Evolutionary conservation across 345 rosid genomes (phyloP), one percentile per base, ranked within the genome.

Genomic region (Salix arbutifolia): DNA sequence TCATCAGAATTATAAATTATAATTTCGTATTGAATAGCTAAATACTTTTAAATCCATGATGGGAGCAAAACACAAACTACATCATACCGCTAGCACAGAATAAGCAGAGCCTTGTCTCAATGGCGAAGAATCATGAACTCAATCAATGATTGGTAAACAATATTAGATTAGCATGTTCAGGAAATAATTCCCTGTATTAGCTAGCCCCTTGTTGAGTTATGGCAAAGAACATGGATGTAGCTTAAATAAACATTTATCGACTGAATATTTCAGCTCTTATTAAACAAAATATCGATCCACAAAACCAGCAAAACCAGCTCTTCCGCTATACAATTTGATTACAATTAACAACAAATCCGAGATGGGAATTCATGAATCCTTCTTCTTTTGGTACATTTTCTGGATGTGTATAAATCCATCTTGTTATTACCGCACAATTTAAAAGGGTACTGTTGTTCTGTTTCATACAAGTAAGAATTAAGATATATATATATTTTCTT

Each of bases 361-460:
- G 71, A 58, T 46, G 65, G 16, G 56, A 23, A 21, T 30, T 78
- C 69, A 75, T 48, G 78, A 73, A 76, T 69, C 70, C 62, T 26
- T 14, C 35, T 50, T 69, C 61, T 72, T 52, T 17, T 4, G 19
- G 5, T 21, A 31, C 35, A 40, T 40, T 21, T 31, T 52, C 23
- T 28, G 42, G 30, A 48, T 9, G 14, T 25, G 38, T 50, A 31
- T 67, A 65, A 19, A 31, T 67, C 31, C 48, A 65, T 53, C 76
- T 80, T 71, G 69, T 80, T 77, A 33, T 78, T 73, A 16, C 77
- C 70, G 74, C 42, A 71, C 69, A 72, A 40, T 26, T 74, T 23
- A 6, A 65, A 23, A 12, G 23, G 26, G 30, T 10, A 65, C 11
- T 1, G 5, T 17, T 35, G 11, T 65, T 30, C 69, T 17, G 25